phyloP scores from a whole-genome alignment of 108 stramenopile species.

The Thalassiosira profunda region DNA sequence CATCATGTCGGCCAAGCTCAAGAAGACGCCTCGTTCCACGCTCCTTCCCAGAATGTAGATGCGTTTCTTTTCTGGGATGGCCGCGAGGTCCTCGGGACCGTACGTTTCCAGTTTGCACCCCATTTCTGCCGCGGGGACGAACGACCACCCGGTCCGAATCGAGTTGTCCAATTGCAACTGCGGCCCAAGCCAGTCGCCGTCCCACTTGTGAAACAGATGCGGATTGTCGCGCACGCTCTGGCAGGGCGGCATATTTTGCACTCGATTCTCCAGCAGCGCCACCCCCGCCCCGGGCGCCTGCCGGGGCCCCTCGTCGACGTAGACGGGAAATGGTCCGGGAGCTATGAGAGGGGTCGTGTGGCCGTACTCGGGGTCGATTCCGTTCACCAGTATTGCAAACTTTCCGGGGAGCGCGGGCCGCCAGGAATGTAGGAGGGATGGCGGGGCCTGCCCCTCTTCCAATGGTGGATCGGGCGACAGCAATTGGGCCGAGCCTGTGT shows the following conservation, averaged over 20 bases:
- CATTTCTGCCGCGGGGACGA: slow-evolving; percentile 31
- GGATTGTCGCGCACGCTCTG: neutral
- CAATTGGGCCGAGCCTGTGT: slow-evolving; percentile 35
- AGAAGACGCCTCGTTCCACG: slow-evolving; percentile 39
- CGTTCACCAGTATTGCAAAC: slow-evolving; percentile 28
- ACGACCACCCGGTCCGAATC: slow-evolving; percentile 43
- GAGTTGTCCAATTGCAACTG: neutral
- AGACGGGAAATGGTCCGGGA: slow-evolving; percentile 5
- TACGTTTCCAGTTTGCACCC: slow-evolving; percentile 36
- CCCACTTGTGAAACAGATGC: slow-evolving; percentile 23
- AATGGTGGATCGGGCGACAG: slow-evolving; percentile 1
- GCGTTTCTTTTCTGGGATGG: slow-evolving; percentile 20
- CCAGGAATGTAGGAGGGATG: slow-evolving; percentile 24
- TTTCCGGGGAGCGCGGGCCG: slow-evolving; percentile 16
- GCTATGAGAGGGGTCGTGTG: neutral
- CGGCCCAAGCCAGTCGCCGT: slow-evolving; percentile 42
- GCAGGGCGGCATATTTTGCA: slow-evolving; percentile 9
- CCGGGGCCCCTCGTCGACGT: neutral
- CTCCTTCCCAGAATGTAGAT: slow-evolving; percentile 42
- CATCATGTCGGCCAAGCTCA: slow-evolving; percentile 31
- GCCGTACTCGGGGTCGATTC: slow-evolving; percentile 2
- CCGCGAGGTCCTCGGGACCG: slow-evolving; percentile 8
- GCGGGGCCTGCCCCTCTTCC: neutral
- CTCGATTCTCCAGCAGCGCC: slow-evolving; percentile 14
- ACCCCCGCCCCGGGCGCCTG: neutral